A percentile compares a stretch with the other conserved stretches of the same genome.
Evolutionary conservation across 768 basidiomycete species (phyloP).

Genomic region (Artomyces pyxidatus): DNA sequence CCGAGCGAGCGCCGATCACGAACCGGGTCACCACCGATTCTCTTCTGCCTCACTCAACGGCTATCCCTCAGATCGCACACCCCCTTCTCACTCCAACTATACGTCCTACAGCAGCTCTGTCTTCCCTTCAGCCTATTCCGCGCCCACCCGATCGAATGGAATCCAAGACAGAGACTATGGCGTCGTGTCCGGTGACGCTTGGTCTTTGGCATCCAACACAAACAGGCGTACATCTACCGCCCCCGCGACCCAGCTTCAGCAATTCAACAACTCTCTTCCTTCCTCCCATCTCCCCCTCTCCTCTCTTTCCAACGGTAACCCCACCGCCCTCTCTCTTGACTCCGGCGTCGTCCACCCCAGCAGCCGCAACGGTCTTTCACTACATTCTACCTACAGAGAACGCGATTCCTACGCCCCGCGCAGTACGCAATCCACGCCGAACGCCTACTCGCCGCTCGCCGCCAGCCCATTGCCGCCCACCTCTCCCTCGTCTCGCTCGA

Average conservation of each 20-base stretch:
- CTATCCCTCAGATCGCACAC: background rate
- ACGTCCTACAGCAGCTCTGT: slow-evolving; percentile 12
- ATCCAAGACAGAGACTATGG: slow-evolving; percentile 33
- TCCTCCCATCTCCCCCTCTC: slow-evolving; percentile 28
- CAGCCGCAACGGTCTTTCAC: slow-evolving; percentile 11
- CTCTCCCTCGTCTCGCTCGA: slow-evolving; percentile 36
- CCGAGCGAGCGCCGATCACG: background rate
- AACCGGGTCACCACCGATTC: background rate
- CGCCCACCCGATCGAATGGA: slow-evolving; percentile 27
- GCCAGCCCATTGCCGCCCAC: slow-evolving; percentile 20
- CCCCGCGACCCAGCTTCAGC: slow-evolving; percentile 23
- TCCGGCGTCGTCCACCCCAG: background rate
- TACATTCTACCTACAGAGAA: slow-evolving; percentile 24
- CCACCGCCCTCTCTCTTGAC: slow-evolving; percentile 13
- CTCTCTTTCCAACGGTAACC: slow-evolving; percentile 18
- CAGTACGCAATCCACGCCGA: slow-evolving; percentile 18
- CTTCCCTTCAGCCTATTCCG: slow-evolving; percentile 19
- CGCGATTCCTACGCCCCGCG: slow-evolving; percentile 19
- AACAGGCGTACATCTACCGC: slow-evolving; percentile 25
- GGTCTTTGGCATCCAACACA: slow-evolving; percentile 22
- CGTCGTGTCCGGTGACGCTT: slow-evolving; percentile 22
- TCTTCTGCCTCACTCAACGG: background rate
- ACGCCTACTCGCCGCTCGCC: slow-evolving; percentile 20
- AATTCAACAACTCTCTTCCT: slow-evolving; percentile 30
- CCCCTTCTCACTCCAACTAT: slow-evolving; percentile 15